Base-by-base conservation (phyloP, 192 early-diverging fungal genomes). In the Coemansia biformis region DNA sequence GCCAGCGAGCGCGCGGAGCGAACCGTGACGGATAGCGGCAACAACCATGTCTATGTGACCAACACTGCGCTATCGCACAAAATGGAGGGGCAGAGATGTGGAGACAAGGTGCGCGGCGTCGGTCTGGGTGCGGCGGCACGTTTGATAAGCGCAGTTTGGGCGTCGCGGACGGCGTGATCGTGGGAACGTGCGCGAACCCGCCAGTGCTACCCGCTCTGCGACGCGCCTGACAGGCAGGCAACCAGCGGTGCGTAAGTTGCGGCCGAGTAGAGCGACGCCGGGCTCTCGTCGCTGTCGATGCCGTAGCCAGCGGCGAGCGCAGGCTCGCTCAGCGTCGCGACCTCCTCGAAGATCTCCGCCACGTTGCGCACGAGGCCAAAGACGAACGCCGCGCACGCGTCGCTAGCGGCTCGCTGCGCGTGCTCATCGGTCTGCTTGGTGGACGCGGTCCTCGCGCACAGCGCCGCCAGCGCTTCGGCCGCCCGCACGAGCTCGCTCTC, bases 351-450 rank as follows among this genome's bases (percentile, higher is more conserved):
- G 14, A 63, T 57, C 50, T 72, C 68, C 2, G 68, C 59, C 30
- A 60, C 61, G 29, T 56, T 51, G 44, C 68, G 59, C 26, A 39
- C 68, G 26, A 72, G 53, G 1, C 68, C 68, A 60, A 72, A 72
- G 22, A 64, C 45, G 46, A 64, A 72, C n/a, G 61, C 68, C 14
- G 45, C 43, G 14, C 68, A 64, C 5, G 37, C 29, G 40, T 72
- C 61, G 19, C 32, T 51, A 16, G 38, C 46, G 2, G 38, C 31
- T 1, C 12, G 33, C 33, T 5, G 28, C 4, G 31, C 18, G 23
- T 37, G 17, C 10, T 44, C 34, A 0, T 30, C 11, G 26, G 36
- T 26, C 34, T 23, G 2, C 9, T 42, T 26, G 18, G 23, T 7
- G 7, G 12, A 40, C 14, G 34, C 6, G 16, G 16, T 22, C 42